phyloP scores from a whole-genome alignment of 768 basidiomycete genomes.

The Scleroderma citrinum region DNA sequence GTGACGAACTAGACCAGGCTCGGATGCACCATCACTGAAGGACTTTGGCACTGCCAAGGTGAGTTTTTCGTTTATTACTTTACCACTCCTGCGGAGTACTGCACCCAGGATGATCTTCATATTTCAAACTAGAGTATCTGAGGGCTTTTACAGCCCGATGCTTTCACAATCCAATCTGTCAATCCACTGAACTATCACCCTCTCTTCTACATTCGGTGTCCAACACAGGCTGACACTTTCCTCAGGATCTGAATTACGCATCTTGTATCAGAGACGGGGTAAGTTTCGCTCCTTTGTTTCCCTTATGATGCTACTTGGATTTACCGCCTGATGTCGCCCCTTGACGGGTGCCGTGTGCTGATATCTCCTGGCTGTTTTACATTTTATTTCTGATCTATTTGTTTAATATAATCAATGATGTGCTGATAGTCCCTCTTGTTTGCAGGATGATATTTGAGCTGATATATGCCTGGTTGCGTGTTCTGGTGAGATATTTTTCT shows the following conservation, averaged over 20 bases:
- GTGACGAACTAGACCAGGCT: not conserved
- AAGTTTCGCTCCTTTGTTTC: not conserved
- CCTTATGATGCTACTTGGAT: slow-evolving; percentile 14
- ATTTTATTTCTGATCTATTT: slow-evolving; percentile 53
- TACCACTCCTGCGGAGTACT: slow-evolving; percentile 8
- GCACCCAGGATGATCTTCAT: slow-evolving; percentile 47
- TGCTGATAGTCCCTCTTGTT: not conserved
- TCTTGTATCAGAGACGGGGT: slow-evolving; percentile 5
- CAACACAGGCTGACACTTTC: slow-evolving; percentile 5
- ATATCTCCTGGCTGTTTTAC: slow-evolving; percentile 2
- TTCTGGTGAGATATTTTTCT: not conserved
- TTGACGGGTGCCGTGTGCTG: slow-evolving; percentile 19
- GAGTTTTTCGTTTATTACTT: slow-evolving; percentile 5
- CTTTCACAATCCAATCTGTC: slow-evolving; percentile 53
- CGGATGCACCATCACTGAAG: not conserved
- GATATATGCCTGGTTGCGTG: not conserved
- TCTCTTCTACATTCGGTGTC: not conserved
- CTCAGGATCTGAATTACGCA: not conserved
- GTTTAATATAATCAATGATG: slow-evolving; percentile 13
- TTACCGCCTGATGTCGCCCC: not conserved
- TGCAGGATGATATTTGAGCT: not conserved
- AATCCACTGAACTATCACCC: slow-evolving; percentile 51
- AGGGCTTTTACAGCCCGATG: slow-evolving; percentile 66
- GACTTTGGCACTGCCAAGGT: slow-evolving; percentile 4
- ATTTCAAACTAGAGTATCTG: slow-evolving; percentile 95